Conservation (phyloP, 2,329 filamentous ascomycete genomes). For the Helotiales sp. region DNA sequence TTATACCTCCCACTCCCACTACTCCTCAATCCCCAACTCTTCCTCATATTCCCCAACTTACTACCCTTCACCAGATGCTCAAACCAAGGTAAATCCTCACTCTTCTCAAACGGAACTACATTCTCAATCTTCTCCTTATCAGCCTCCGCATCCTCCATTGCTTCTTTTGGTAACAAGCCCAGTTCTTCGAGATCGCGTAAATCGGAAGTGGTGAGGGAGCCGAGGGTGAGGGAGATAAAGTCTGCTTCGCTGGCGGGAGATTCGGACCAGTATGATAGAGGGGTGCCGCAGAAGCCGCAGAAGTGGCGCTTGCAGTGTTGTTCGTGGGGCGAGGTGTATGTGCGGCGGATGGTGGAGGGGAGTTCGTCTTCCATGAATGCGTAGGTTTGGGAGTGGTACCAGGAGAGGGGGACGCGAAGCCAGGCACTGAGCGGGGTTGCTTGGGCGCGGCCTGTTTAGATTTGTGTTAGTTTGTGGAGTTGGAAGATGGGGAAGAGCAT, state of each 20-base stretch:
- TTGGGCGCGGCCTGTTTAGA: constrained; percentile 59
- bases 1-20: constrained; percentile 64
- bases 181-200: constrained; percentile 72
- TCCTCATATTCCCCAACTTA: constrained; percentile 66
- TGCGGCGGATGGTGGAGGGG: constrained; percentile 62
- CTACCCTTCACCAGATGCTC: constrained; percentile 79
- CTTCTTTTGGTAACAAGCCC: constrained; percentile 63
- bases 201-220: constrained; percentile 71
- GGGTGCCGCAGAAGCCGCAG: constrained; percentile 89
- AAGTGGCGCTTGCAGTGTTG: constrained; percentile 69
- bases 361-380: constrained; percentile 80
- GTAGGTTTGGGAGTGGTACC: constrained; percentile 76
- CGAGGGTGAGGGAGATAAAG: constrained; percentile 79
- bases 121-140: constrained; percentile 26
- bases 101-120: constrained; percentile 29
- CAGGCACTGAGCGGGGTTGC: constrained; percentile 76
- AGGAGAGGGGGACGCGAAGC: constrained; percentile 77
- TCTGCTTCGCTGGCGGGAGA: constrained; percentile 68
- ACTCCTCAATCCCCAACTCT: constrained; percentile 52
- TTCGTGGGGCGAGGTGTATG: constrained; percentile 61
- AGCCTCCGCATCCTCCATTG: constrained; percentile 36
- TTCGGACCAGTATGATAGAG: constrained; percentile 82
- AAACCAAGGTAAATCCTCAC: constrained; percentile 75
- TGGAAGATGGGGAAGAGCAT: not conserved
- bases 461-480: not conserved